A percentile compares a stretch with the other conserved stretches of the same genome.
phyloP scores from a whole-genome alignment of 2,329 filamentous ascomycete genomes.

The Chaetomium olivaceum region DNA sequence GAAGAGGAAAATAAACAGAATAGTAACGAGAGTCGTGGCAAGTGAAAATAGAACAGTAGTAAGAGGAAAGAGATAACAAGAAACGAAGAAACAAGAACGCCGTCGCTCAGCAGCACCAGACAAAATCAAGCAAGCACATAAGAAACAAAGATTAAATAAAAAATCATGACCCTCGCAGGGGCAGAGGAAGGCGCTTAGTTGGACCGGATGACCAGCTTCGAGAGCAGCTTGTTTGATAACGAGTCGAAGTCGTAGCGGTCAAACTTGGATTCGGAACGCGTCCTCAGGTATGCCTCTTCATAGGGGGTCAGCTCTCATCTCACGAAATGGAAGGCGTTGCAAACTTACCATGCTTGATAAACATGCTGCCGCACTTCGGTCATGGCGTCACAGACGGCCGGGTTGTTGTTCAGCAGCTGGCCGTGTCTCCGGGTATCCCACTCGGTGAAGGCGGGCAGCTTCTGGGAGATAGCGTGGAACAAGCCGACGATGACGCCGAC shows the following conservation, averaged over 20 bases:
- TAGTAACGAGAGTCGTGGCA: constrained; percentile 18
- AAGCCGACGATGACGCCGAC: constrained; percentile 95
- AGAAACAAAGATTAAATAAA: constrained; percentile 33
- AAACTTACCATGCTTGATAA: constrained; percentile 81
- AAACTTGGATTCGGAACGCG: constrained; percentile 77
- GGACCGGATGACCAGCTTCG: constrained; percentile 92
- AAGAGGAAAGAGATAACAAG: constrained; percentile 7
- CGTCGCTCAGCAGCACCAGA: constrained; percentile 30
- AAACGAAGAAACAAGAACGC: constrained; percentile 27
- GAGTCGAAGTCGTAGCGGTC: constrained; percentile 92
- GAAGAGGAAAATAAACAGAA: constrained; percentile 21
- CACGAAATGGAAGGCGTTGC: neutral
- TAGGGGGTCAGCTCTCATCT: constrained; percentile 43
- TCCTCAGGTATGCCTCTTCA: constrained; percentile 81
- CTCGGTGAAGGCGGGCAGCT: constrained; percentile 86
- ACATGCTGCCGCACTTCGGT: constrained; percentile 93
- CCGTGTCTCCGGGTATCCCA: constrained; percentile 94
- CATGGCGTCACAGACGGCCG: constrained; percentile 91
- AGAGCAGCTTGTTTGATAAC: constrained; percentile 94
- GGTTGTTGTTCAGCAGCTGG: constrained; percentile 85
- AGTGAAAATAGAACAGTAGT: constrained; percentile 11
- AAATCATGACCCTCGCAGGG: constrained; percentile 10
- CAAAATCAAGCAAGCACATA: constrained; percentile 35
- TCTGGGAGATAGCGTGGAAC: constrained; percentile 97
- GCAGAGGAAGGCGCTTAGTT: constrained; percentile 56